phyloP scores from a whole-genome alignment of 768 basidiomycete genomes.

The Rhodotorula babjevae region DNA sequence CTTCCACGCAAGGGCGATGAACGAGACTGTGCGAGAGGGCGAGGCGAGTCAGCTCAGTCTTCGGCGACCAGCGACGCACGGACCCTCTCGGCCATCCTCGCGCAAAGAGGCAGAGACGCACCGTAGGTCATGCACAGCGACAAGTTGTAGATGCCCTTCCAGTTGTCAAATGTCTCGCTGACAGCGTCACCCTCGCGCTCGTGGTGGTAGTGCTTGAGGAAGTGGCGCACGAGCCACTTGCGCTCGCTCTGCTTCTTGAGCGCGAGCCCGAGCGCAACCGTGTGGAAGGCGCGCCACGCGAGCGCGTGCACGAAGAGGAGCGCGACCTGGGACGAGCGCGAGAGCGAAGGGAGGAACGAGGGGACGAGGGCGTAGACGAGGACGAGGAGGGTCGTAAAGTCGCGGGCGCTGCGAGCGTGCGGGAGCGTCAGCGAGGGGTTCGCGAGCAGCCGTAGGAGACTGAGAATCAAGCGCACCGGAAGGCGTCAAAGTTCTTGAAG shows the following conservation, averaged over 20 bases:
- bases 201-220: conserved; percentile 80
- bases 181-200: conserved; percentile 68
- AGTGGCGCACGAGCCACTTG: conserved; percentile 90
- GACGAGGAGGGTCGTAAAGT: conserved; percentile 72
- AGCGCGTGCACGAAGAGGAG: conserved; percentile 79
- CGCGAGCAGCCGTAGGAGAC: background rate
- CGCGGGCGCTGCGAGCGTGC: conserved; percentile 63
- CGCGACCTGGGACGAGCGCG: conserved; percentile 54
- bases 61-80: too few relatives aligned
- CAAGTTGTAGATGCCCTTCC: conserved; percentile 88
- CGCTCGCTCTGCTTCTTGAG: conserved; percentile 75
- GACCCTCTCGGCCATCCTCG: too few relatives aligned
- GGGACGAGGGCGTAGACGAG: conserved; percentile 63
- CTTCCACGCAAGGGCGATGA: conserved; percentile 79
- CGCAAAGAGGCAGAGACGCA: conserved; percentile 49
- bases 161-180: conserved; percentile 90
- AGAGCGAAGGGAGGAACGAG: conserved; percentile 59
- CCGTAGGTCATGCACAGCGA: conserved; percentile 94
- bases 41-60: background rate
- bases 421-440: too few relatives aligned
- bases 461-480: conserved; percentile 58
- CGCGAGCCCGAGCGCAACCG: conserved; percentile 76
- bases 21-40: conserved; percentile 60
- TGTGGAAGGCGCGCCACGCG: conserved; percentile 79
- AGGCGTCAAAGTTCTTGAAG: conserved; percentile 72